phyloP scores from a whole-genome alignment of 345 rosid genomes.

The Sisymbrium irio region DNA sequence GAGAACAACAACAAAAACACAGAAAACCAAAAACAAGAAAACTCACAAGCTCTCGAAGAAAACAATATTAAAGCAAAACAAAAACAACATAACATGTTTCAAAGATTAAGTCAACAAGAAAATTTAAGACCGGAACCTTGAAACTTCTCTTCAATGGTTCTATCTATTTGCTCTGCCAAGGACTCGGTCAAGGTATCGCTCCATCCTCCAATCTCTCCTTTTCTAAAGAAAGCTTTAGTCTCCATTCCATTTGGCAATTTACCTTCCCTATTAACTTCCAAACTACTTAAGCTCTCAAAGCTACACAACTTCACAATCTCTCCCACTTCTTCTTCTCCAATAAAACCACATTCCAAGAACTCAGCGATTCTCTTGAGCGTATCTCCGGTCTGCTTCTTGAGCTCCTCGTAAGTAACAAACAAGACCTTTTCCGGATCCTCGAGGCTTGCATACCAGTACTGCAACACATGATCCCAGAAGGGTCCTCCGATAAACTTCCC shows the following conservation, averaged over 20 bases:
- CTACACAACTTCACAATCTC: conserved; percentile 33
- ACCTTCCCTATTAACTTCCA: conserved; percentile 35
- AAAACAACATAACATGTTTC: not conserved
- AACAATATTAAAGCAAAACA: not conserved
- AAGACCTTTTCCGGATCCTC: conserved; percentile 25
- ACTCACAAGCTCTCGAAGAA: not conserved
- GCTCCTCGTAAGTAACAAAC: conserved; percentile 37
- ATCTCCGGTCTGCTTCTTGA: conserved; percentile 3
- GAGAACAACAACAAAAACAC: not conserved
- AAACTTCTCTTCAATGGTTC: conserved; percentile 13
- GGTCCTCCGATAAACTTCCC: conserved; percentile 44
- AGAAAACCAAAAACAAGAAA: not conserved
- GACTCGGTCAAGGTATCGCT: conserved; percentile 31
- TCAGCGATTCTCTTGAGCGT: conserved; percentile 25
- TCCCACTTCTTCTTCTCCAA: conserved; percentile 16
- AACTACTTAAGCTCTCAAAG: conserved; percentile 28
- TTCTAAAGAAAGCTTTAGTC: conserved; percentile 26
- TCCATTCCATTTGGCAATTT: conserved; percentile 35
- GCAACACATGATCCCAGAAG: conserved; percentile 35
- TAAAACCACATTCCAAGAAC: conserved; percentile 32
- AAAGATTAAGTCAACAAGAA: not conserved
- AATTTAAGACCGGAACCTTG: not conserved
- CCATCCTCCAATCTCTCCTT: conserved; percentile 39
- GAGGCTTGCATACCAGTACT: conserved; percentile 34
- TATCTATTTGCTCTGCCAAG: conserved; percentile 3